phyloP scores from a whole-genome alignment of 148 eudicot genomes.

The Vaccinium corymbosum region DNA sequence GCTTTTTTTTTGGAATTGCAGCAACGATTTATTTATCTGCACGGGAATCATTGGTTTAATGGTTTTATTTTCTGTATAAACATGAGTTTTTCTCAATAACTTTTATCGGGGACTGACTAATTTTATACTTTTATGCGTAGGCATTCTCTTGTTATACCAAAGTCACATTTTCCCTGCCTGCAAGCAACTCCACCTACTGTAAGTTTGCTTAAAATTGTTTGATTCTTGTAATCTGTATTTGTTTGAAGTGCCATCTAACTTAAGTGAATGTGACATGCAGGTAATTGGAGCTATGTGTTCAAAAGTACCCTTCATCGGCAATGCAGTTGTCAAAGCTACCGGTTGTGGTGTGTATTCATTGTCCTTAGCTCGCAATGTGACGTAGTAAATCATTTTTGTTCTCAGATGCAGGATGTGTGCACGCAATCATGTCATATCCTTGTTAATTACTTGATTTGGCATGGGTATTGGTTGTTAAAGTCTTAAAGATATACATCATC shows the following conservation, averaged over 20 bases:
- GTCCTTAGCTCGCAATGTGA: conserved; percentile 3
- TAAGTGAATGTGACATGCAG: conserved; percentile 31
- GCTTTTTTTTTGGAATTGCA: neutral
- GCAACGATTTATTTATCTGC: neutral
- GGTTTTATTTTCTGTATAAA: neutral
- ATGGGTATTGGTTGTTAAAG: neutral
- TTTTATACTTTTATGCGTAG: conserved; percentile 26
- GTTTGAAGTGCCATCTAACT: conserved; percentile 8
- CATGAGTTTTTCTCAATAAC: neutral
- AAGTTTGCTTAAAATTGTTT: conserved; percentile 29
- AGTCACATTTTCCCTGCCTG: conserved; percentile 70
- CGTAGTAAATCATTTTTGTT: neutral
- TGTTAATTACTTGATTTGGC: neutral
- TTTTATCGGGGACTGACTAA: conserved; percentile 5
- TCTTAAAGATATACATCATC: neutral
- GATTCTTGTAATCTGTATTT: neutral
- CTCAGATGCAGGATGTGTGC: neutral
- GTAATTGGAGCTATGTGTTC: conserved; percentile 89
- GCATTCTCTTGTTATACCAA: conserved; percentile 89
- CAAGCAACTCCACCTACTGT: conserved; percentile 86
- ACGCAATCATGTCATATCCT: neutral
- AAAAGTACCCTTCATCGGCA: conserved; percentile 86
- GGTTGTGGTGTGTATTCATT: conserved; percentile 60
- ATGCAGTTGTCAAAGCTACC: conserved; percentile 86
- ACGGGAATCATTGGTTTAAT: neutral